A percentile compares a stretch with the other conserved stretches of the same genome.
These are phyloP conservation scores for Colletotrichum incanum DNA, from an alignment of 2,329 filamentous ascomycete species.

Conservation along the genomic window DNA sequence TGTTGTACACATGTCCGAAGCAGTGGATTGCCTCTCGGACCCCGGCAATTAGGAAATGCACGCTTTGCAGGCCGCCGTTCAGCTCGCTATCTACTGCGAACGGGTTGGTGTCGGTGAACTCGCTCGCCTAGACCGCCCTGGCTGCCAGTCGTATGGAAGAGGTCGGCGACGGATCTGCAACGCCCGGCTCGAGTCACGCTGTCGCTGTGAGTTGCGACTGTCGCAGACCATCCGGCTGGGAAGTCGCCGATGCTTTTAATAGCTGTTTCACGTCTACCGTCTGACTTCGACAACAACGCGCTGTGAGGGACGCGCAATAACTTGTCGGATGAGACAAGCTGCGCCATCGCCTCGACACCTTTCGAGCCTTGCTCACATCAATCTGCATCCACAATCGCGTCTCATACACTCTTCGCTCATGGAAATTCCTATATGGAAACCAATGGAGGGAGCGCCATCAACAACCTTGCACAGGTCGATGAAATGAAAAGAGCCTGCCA, in stretches of 20 bases:
- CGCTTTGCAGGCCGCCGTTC: background rate
- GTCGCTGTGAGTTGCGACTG: constrained; percentile 16
- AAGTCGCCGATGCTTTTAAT: constrained; percentile 39
- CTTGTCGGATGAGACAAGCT: constrained; percentile 28
- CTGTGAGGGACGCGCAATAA: constrained; percentile 33
- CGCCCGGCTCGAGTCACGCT: constrained; percentile 36
- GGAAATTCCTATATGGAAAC: constrained; percentile 1
- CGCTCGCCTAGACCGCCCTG: constrained; percentile 17
- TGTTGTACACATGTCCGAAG: background rate
- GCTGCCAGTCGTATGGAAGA: constrained; percentile 11
- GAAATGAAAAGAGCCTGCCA: constrained; percentile 9
- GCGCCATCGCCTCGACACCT: constrained; percentile 32
- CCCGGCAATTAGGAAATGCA: background rate
- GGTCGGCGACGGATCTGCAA: constrained; percentile 39
- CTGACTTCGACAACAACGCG: constrained; percentile 19
- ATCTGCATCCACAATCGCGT: background rate
- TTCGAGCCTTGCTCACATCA: constrained; percentile 6
- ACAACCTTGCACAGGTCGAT: constrained; percentile 12
- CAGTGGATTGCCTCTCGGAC: background rate
- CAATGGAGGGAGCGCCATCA: constrained; percentile 6
- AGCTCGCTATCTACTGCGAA: background rate
- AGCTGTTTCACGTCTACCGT: constrained; percentile 38
- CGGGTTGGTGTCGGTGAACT: background rate
- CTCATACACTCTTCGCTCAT: background rate
- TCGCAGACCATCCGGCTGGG: constrained; percentile 36